Percentiles rank a stretch among this genome's conserved stretches.
These are phyloP conservation scores for Podospora australis DNA, from an alignment of 495 filamentous ascomycete species.

Conservation along the genomic window DNA sequence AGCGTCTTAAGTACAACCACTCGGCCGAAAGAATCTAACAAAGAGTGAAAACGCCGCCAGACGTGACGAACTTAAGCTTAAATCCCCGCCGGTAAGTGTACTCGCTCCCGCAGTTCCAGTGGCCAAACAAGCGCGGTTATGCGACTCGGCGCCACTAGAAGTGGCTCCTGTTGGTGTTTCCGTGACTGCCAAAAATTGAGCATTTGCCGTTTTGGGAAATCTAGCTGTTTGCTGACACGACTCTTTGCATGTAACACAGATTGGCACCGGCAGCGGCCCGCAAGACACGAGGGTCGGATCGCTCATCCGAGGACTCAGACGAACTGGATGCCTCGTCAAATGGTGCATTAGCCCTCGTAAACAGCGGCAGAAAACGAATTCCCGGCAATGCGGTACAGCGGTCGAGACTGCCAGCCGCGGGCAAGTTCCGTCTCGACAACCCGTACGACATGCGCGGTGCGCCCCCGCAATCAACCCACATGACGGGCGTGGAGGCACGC, in stretches of 20 bases:
- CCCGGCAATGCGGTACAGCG: background rate
- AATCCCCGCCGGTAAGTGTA: background rate
- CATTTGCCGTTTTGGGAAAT: background rate
- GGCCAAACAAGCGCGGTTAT: too few relatives aligned
- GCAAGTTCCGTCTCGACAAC: background rate
- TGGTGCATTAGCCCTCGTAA: too few relatives aligned
- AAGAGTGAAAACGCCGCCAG: too few relatives aligned
- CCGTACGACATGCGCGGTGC: slow-evolving; percentile 4
- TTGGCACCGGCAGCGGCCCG: background rate
- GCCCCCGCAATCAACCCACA: slow-evolving; percentile 8
- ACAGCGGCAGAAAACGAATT: background rate
- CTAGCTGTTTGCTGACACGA: too few relatives aligned
- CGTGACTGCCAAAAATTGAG: too few relatives aligned
- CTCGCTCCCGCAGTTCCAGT: too few relatives aligned
- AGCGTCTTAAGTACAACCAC: too few relatives aligned
- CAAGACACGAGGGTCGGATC: background rate
- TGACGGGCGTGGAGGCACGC: slow-evolving; percentile 5
- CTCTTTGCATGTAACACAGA: too few relatives aligned
- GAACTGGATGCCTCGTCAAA: background rate
- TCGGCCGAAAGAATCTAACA: too few relatives aligned
- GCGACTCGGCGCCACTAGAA: too few relatives aligned
- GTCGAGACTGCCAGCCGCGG: background rate
- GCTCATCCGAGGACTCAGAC: background rate
- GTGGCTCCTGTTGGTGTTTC: too few relatives aligned
- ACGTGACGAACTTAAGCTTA: background rate